These are phyloP conservation scores for Micromonas pusilla DNA, from an alignment of 139 green algal species.

Conservation along the genomic window DNA sequence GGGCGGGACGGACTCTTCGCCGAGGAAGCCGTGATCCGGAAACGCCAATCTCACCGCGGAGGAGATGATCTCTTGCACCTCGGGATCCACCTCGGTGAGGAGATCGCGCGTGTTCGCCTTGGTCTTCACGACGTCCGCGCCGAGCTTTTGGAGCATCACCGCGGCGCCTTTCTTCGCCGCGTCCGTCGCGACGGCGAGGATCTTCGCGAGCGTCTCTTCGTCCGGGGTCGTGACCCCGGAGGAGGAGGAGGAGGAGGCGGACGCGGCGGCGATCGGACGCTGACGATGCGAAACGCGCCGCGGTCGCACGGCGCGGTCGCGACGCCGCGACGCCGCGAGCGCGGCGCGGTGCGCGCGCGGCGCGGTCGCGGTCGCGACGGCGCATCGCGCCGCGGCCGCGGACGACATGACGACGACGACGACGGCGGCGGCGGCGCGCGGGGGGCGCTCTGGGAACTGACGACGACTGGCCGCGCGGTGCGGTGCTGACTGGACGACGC, in stretches of 20 bases:
- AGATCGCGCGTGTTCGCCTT: conserved; percentile 30
- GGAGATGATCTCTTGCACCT: conserved; percentile 26
- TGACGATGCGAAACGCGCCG: neutral
- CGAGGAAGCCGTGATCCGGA: conserved; percentile 25
- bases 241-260: neutral
- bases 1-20: conserved; percentile 23
- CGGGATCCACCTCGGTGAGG: conserved; percentile 22
- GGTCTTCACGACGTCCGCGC: conserved; percentile 29
- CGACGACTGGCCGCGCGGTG: no score
- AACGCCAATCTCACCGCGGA: neutral
- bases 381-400: no score
- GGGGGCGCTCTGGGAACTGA: no score
- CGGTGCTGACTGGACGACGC: no score
- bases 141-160: conserved; percentile 22
- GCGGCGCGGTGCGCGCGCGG: neutral
- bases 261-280: neutral
- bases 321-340: neutral
- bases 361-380: neutral
- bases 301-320: neutral
- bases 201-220: neutral
- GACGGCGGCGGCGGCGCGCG: no score
- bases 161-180: neutral
- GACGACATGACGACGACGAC: neutral
- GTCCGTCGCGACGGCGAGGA: conserved; percentile 8
- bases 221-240: neutral